A percentile compares a stretch with the other conserved stretches of the same genome.
Evolutionary conservation across 208 protist species (phyloP).

Genomic region (Leishmania guyanensis): DNA sequence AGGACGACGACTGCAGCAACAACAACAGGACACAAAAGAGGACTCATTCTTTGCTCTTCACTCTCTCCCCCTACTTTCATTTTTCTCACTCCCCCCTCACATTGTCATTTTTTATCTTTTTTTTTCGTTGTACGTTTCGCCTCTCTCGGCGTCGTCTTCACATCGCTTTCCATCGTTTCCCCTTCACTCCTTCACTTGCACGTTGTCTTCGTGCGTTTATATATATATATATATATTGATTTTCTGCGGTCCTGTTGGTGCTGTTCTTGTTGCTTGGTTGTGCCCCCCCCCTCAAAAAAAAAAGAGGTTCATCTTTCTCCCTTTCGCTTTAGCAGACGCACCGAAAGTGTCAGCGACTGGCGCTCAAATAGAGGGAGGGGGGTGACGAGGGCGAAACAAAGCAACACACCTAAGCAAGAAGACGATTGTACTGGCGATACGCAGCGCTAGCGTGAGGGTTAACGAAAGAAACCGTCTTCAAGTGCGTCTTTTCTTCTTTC

Average conservation of each 20-base stretch:
- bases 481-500: background rate
- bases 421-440: background rate
- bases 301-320: background rate
- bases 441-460: background rate
- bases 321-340: background rate
- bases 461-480: background rate
- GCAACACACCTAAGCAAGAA: background rate
- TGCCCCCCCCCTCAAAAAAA: background rate
- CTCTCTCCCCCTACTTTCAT: background rate
- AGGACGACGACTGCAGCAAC: background rate
- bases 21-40: background rate
- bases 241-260: background rate
- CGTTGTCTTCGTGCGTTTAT: constrained; percentile 12
- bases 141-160: no score
- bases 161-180: background rate
- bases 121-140: background rate
- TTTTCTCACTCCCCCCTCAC: background rate
- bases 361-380: background rate
- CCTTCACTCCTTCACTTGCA: background rate
- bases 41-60: background rate
- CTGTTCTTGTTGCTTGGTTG: background rate
- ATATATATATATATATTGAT: background rate
- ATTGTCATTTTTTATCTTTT: background rate
- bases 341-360: background rate
- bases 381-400: background rate